Evolutionary conservation across 805 yeast species (phyloP).

Genomic region (Yamadazyma sp.): DNA sequence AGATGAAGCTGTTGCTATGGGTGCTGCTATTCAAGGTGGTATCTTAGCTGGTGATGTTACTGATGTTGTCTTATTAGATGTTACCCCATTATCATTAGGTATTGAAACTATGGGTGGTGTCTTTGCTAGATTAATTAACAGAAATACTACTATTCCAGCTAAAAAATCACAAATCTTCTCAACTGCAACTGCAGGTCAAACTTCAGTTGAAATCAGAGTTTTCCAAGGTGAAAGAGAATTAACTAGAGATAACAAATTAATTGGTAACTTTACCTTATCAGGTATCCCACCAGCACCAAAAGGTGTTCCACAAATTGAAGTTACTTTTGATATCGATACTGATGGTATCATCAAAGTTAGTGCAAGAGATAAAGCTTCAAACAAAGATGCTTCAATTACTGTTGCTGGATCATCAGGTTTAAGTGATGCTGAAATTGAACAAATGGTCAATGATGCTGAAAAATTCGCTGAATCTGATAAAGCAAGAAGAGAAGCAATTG

Average conservation of each 20-base stretch:
- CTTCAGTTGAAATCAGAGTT: constrained; percentile 94
- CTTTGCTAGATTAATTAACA: constrained; percentile 84
- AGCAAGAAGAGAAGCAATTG: constrained; percentile 80
- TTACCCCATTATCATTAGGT: constrained; percentile 88
- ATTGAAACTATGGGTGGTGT: constrained; percentile 98
- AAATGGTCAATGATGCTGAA: constrained; percentile 89
- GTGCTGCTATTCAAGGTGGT: constrained; percentile 98
- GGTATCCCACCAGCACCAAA: constrained; percentile 96
- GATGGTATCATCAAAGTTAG: constrained; percentile 96
- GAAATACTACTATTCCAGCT: constrained; percentile 96
- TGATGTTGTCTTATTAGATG: constrained; percentile 86
- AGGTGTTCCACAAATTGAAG: constrained; percentile 94
- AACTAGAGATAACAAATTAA: constrained; percentile 95
- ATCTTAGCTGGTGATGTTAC: constrained; percentile 92
- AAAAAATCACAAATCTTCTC: constrained; percentile 96
- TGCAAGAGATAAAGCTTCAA: constrained; percentile 90
- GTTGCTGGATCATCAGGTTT: constrained; percentile 96
- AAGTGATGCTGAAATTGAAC: constrained; percentile 84
- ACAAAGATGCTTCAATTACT: constrained; percentile 91
- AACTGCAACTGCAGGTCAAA: constrained; percentile 95
- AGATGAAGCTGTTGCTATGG: constrained; percentile 91
- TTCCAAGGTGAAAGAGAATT: constrained; percentile 99
- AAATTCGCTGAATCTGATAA: constrained; percentile 84
- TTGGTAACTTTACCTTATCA: constrained; percentile 92
- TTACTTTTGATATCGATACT: constrained; percentile 93